Conservation (phyloP, 768 basidiomycete species). For the Clitopilus hobsonii region DNA sequence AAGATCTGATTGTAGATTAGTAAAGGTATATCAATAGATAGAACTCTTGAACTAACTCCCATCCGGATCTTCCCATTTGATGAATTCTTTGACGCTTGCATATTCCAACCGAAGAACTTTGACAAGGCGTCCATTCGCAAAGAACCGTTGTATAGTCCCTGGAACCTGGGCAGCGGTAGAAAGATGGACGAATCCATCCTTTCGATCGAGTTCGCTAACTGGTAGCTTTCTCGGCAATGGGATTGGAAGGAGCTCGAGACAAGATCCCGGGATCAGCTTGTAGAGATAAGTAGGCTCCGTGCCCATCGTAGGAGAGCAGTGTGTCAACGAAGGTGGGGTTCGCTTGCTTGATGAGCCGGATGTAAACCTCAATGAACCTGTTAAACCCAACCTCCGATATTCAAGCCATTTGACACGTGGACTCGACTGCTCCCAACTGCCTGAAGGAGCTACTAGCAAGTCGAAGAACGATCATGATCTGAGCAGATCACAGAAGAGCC, state of each 20-base stretch:
- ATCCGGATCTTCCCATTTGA: conserved; percentile 48
- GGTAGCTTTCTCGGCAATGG: conserved; percentile 42
- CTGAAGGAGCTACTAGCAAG: too few relatives aligned
- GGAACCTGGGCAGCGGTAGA: conserved; percentile 48
- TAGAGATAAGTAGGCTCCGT: conserved; percentile 50
- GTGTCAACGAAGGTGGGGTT: too few relatives aligned
- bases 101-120: conserved; percentile 42
- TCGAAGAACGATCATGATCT: too few relatives aligned
- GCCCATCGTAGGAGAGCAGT: too few relatives aligned
- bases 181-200: conserved; percentile 49
- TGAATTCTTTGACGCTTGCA: conserved; percentile 27
- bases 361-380: too few relatives aligned
- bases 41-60: conserved; percentile 23
- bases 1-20: conserved; percentile 21
- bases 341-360: too few relatives aligned
- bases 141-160: conserved; percentile 43
- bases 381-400: too few relatives aligned
- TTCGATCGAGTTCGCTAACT: conserved; percentile 42
- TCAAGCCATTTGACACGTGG: too few relatives aligned
- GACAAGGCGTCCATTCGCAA: conserved; percentile 30
- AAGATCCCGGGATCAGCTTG: conserved; percentile 47
- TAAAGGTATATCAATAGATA: too few relatives aligned
- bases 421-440: too few relatives aligned
- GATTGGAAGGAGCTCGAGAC: conserved; percentile 25
- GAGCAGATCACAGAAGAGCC: too few relatives aligned